These are phyloP conservation scores for Pseudogymnoascus sp. DNA, from an alignment of 2,329 filamentous ascomycete genomes.

Conservation along the genomic window DNA sequence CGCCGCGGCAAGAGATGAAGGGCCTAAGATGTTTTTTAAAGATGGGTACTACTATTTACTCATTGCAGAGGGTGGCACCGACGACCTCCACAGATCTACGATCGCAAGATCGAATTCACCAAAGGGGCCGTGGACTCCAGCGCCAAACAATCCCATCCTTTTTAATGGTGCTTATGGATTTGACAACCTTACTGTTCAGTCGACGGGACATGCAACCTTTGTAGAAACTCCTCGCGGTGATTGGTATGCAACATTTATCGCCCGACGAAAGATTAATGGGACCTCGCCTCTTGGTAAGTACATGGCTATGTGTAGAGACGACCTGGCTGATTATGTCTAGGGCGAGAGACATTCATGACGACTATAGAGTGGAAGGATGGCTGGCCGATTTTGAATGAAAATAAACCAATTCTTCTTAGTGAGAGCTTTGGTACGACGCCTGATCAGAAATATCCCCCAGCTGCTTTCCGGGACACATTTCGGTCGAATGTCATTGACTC, in stretches of 20 bases:
- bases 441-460: constrained; percentile 11
- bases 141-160: constrained; percentile 16
- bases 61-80: constrained; percentile 16
- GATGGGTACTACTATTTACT: constrained; percentile 16
- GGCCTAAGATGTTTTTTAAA: constrained; percentile 14
- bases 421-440: constrained; percentile 13
- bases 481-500: constrained; percentile 9
- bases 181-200: constrained; percentile 17
- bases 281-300: constrained; percentile 16
- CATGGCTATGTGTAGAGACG: background rate
- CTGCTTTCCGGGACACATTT: constrained; percentile 16
- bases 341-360: constrained; percentile 18
- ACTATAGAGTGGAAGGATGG: constrained; percentile 17
- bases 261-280: constrained; percentile 17
- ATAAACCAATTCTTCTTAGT: constrained; percentile 16
- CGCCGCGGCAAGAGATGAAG: constrained; percentile 11
- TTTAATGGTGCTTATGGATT: constrained; percentile 16
- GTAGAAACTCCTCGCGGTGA: constrained; percentile 13
- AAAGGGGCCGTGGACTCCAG: constrained; percentile 13
- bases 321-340: background rate
- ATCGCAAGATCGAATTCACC: constrained; percentile 14
- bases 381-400: constrained; percentile 17
- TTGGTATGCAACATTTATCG: constrained; percentile 17
- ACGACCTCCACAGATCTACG: constrained; percentile 13
- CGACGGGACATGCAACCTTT: constrained; percentile 17